Conservation (phyloP, 495 filamentous ascomycete species). For the Penicillium soppii region DNA sequence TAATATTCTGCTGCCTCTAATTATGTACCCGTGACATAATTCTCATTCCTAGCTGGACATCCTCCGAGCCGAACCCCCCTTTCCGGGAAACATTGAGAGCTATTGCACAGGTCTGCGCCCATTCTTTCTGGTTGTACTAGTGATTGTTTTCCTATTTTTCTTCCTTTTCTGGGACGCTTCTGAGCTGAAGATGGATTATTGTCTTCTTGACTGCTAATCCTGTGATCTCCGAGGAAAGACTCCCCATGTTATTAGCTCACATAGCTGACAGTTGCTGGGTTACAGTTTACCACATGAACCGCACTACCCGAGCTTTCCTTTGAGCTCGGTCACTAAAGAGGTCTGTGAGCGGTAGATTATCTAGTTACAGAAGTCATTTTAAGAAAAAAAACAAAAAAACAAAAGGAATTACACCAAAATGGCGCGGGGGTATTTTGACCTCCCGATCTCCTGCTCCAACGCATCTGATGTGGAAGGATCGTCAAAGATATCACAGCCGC, state of each 20-base stretch:
- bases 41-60: slow-evolving; percentile 20
- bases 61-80: slow-evolving; percentile 8
- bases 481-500: slow-evolving; percentile 26
- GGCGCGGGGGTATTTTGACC: slow-evolving; percentile 44
- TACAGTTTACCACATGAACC: slow-evolving; percentile 12
- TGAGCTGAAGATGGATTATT: slow-evolving; percentile 3
- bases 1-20: not conserved
- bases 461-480: slow-evolving; percentile 28
- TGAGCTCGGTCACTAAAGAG: slow-evolving; percentile 6
- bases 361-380: not conserved
- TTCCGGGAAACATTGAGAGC: not conserved
- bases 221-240: not conserved
- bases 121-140: not conserved
- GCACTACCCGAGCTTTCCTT: not conserved
- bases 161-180: not conserved
- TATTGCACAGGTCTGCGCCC: not conserved
- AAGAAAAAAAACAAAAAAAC: not conserved
- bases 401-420: slow-evolving; percentile 25
- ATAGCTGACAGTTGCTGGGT: slow-evolving; percentile 32
- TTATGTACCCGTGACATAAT: slow-evolving; percentile 25
- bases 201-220: not conserved
- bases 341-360: slow-evolving; percentile 10
- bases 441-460: slow-evolving; percentile 34
- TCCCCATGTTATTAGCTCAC: slow-evolving; percentile 13
- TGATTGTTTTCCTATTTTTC: slow-evolving; percentile 1